Conservation (phyloP, 139 green algal species). For the Zygnema cylindricum region DNA sequence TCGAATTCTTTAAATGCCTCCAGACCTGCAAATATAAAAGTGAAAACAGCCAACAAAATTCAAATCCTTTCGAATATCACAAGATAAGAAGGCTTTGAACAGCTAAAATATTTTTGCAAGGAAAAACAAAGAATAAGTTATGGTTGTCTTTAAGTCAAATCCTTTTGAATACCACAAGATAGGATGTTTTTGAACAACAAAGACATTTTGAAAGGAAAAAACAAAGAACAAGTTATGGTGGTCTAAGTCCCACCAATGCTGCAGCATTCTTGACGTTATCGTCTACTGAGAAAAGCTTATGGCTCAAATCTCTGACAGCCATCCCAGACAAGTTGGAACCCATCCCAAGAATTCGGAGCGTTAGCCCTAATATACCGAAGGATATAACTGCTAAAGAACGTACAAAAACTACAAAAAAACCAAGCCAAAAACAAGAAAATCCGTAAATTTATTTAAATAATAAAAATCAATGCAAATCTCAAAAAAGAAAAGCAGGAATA, state of each 20-base stretch:
- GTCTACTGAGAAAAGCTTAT: neutral
- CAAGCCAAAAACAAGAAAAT: neutral
- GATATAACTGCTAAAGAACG: neutral
- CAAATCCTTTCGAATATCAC: neutral
- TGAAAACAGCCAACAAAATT: neutral
- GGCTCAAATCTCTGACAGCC: too few species aligned
- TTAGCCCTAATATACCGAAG: too few species aligned
- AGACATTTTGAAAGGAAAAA: neutral
- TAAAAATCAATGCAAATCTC: neutral
- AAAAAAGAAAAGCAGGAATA: constrained; percentile 7
- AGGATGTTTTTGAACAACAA: neutral
- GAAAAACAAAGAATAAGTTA: neutral
- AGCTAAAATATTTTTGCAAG: neutral
- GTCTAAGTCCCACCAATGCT: too few species aligned
- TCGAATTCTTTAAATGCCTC: neutral
- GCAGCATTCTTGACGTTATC: neutral
- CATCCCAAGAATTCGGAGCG: too few species aligned
- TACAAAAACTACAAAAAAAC: neutral
- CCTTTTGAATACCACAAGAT: neutral
- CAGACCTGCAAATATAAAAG: neutral
- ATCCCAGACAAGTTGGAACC: too few species aligned
- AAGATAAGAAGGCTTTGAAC: neutral
- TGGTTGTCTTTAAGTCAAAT: neutral
- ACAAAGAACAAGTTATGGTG: too few species aligned
- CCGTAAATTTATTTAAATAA: neutral